These are phyloP conservation scores for Diaporthe citriasiana DNA, from an alignment of 2,329 filamentous ascomycete genomes.

Conservation along the genomic window DNA sequence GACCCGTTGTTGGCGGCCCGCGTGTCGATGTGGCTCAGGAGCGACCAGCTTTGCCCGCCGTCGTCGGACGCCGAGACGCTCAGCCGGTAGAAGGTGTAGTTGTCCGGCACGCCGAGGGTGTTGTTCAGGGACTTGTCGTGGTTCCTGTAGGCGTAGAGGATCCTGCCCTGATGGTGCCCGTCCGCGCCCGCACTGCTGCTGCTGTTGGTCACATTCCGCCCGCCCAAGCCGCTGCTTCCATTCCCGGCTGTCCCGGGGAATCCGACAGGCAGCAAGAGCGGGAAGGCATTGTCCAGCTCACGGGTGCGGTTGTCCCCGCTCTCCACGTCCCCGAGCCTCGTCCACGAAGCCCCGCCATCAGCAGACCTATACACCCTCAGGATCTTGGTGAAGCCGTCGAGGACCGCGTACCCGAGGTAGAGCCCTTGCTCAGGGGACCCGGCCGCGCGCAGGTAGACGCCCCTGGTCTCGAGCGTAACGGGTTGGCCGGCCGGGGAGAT, in stretches of 20 bases:
- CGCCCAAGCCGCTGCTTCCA: not conserved
- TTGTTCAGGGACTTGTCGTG: constrained; percentile 47
- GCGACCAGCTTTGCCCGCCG: constrained; percentile 55
- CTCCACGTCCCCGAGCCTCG: constrained; percentile 35
- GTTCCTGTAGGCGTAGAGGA: constrained; percentile 50
- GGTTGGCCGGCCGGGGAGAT: constrained; percentile 43
- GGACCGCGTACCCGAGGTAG: constrained; percentile 50
- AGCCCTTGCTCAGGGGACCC: constrained; percentile 47
- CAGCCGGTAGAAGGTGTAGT: constrained; percentile 57
- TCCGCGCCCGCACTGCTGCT: not conserved
- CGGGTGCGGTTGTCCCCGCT: constrained; percentile 44
- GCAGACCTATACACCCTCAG: constrained; percentile 48
- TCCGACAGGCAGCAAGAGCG: constrained; percentile 37
- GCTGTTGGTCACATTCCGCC: not conserved
- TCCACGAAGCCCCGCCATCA: constrained; percentile 50
- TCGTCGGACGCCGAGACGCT: constrained; percentile 58
- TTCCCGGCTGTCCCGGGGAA: not conserved
- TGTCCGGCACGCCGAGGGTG: constrained; percentile 27
- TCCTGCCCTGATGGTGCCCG: not conserved
- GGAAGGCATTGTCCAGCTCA: constrained; percentile 54
- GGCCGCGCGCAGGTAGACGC: constrained; percentile 50
- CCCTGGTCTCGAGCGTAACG: constrained; percentile 47
- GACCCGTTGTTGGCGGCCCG: constrained; percentile 42
- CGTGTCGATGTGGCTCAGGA: constrained; percentile 50
- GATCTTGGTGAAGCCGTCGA: constrained; percentile 45